These are phyloP conservation scores for Apiotrichum laibachii DNA, from an alignment of 1,284 basidiomycete species.

Conservation along the genomic window DNA sequence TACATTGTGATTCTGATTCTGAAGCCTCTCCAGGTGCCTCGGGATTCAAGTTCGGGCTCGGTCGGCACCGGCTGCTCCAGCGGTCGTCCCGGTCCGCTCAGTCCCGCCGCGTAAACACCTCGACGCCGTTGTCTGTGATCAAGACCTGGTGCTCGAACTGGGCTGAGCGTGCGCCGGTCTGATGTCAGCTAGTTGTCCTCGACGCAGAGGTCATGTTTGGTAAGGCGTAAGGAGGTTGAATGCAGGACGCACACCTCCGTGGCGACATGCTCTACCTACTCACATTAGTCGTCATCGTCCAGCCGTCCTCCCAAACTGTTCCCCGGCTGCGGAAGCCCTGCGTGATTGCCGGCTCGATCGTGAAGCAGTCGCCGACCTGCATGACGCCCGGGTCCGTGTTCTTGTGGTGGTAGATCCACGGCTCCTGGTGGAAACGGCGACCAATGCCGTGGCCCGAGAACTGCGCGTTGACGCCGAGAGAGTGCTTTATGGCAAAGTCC, in stretches of 20 bases:
- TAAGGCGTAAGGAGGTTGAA: no score
- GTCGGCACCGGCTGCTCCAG: not conserved
- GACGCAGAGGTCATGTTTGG: no score
- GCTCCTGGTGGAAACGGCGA: constrained; percentile 72
- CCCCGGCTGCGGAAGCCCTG: constrained; percentile 66
- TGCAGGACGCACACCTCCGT: no score
- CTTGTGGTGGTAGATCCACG: constrained; percentile 75
- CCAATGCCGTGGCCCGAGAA: constrained; percentile 77
- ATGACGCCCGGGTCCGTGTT: constrained; percentile 76
- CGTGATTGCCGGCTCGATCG: constrained; percentile 79
- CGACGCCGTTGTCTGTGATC: constrained; percentile 69
- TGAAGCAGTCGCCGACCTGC: constrained; percentile 80
- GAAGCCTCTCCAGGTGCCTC: no score
- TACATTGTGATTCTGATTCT: no score
- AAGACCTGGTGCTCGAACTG: constrained; percentile 85
- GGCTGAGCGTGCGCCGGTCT: constrained; percentile 67
- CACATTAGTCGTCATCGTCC: constrained; percentile 80
- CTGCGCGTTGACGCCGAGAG: constrained; percentile 66
- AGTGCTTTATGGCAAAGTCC: constrained; percentile 49
- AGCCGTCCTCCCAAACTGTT: constrained; percentile 80
- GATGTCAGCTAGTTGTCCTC: constrained; percentile 22
- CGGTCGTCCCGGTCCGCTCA: constrained; percentile 12
- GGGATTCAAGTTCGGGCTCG: no score
- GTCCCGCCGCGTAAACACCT: constrained; percentile 58
- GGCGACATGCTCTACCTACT: constrained; percentile 20